Evolutionary conservation across 352 stramenopile genomes (phyloP).

Genomic region (Globisporangium ultimum): DNA sequence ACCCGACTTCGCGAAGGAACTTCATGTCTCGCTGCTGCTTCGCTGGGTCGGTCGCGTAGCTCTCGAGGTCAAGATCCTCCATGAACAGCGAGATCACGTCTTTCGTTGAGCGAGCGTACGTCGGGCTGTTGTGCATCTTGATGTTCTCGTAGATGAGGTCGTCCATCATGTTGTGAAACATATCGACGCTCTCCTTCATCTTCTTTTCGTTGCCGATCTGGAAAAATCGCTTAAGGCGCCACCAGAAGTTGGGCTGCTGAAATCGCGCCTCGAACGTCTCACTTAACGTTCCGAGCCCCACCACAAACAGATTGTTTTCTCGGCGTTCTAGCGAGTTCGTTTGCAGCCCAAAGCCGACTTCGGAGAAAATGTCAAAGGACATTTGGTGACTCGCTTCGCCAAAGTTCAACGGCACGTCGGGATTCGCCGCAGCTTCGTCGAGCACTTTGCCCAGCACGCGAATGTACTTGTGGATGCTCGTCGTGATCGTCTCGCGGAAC

Average conservation of each 20-base stretch:
- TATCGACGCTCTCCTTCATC: constrained; percentile 32
- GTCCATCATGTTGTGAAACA: constrained; percentile 44
- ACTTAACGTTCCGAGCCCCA: constrained; percentile 2
- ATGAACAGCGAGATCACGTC: constrained; percentile 28
- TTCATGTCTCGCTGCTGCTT: constrained; percentile 26
- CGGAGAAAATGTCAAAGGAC: constrained; percentile 49
- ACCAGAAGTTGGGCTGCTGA: constrained; percentile 31
- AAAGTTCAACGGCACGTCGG: constrained; percentile 8
- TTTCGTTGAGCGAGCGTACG: constrained; percentile 6
- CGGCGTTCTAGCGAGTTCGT: constrained; percentile 35
- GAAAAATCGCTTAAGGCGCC: constrained; percentile 32
- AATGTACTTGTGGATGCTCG: constrained; percentile 38
- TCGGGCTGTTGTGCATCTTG: constrained; percentile 12
- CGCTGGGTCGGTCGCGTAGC: constrained; percentile 10
- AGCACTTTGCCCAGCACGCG: constrained; percentile 24
- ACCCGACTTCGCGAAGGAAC: constrained; percentile 62
- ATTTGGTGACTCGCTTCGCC: constrained; percentile 40
- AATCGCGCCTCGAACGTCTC: constrained; percentile 20
- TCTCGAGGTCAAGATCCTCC: constrained; percentile 19
- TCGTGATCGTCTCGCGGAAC: constrained; percentile 32
- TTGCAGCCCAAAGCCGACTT: constrained; percentile 45
- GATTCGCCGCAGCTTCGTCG: constrained; percentile 1
- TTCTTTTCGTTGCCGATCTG: constrained; percentile 34
- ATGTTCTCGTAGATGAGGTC: constrained; percentile 53
- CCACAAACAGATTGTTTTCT: constrained; percentile 42